These are phyloP conservation scores for Xylaria nigripes DNA, from an alignment of 495 filamentous ascomycete species.

Conservation along the genomic window DNA sequence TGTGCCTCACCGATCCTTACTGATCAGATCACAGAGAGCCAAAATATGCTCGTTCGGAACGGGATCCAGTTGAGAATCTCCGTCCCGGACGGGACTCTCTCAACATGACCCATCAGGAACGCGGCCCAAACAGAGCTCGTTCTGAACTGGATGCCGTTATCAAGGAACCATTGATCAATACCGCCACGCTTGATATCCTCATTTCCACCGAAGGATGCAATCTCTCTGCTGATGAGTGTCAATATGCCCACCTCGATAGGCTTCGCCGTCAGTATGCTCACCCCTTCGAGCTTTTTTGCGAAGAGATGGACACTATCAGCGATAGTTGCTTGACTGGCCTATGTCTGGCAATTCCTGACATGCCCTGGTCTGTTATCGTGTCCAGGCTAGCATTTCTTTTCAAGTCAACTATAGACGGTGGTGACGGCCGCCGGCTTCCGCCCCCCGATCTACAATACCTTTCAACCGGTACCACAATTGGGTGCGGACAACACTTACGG, in stretches of 20 bases:
- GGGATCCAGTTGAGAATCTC: not conserved
- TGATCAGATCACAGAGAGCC: not conserved
- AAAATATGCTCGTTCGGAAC: not conserved
- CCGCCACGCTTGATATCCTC: not conserved
- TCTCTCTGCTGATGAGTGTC: not conserved
- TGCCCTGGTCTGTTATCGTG: constrained; percentile 6
- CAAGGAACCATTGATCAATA: not conserved
- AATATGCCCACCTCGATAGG: not conserved
- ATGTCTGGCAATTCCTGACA: constrained; percentile 5
- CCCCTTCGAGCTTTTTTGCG: constrained; percentile 1
- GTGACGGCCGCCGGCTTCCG: not conserved
- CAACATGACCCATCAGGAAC: not conserved
- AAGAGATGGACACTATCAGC: constrained; percentile 4
- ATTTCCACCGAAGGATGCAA: not conserved
- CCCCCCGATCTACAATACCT: not conserved
- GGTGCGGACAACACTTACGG: not conserved
- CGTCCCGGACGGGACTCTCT: not conserved
- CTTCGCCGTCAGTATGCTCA: constrained; percentile 1
- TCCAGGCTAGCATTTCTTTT: constrained; percentile 4
- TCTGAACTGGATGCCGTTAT: not conserved
- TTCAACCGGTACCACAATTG: not conserved
- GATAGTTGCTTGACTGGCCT: constrained; percentile 4
- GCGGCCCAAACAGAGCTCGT: not conserved
- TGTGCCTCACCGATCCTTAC: not conserved
- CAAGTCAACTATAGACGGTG: not conserved